Evolutionary conservation across 768 basidiomycete species (phyloP).

Genomic region (Erythrobasidium yunnanense): DNA sequence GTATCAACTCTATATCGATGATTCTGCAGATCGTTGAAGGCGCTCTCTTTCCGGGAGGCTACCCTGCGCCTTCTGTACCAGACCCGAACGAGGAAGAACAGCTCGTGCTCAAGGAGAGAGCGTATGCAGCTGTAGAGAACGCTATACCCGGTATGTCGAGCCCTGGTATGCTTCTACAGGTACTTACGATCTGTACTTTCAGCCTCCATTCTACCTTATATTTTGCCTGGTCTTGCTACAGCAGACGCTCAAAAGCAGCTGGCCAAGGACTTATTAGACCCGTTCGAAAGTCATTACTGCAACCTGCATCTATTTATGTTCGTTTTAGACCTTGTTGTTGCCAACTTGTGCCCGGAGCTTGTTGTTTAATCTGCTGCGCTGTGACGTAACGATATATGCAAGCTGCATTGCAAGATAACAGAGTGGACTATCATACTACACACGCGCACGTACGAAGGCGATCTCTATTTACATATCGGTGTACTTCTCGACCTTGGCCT

Average conservation of each 20-base stretch:
- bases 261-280: conserved; percentile 36
- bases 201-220: conserved; percentile 32
- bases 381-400: too few relatives aligned
- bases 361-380: too few relatives aligned
- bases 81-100: conserved; percentile 74
- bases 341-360: conserved; percentile 68
- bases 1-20: conserved; percentile 50
- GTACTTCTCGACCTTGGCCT: conserved; percentile 14
- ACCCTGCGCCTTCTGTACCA: conserved; percentile 60
- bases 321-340: conserved; percentile 61
- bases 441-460: too few relatives aligned
- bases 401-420: too few relatives aligned
- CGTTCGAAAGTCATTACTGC: conserved; percentile 47
- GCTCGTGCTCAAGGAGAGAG: conserved; percentile 47
- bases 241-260: neutral
- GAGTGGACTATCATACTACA: too few relatives aligned
- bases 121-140: conserved; percentile 45
- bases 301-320: conserved; percentile 68
- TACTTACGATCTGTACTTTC: neutral
- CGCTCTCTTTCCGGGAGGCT: conserved; percentile 72
- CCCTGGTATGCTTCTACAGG: neutral
- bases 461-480: too few relatives aligned
- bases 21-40: conserved; percentile 53
- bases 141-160: conserved; percentile 44
- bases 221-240: neutral